Evolutionary conservation across 2,329 filamentous ascomycete species (phyloP).

Genomic region (Capronia americana): DNA sequence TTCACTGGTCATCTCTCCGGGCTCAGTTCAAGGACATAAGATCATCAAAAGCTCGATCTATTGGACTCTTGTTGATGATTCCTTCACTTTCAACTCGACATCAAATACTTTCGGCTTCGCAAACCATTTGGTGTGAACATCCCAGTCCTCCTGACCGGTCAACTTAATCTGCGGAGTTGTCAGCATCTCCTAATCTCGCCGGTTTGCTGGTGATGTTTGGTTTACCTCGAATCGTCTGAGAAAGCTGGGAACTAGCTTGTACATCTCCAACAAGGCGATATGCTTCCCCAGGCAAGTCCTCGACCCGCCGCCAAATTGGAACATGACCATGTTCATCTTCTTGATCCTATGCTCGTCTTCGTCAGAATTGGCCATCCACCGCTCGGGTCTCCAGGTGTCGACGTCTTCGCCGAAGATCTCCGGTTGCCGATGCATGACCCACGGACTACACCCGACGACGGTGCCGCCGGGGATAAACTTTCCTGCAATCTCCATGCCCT

Average conservation of each 20-base stretch:
- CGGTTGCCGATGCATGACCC: slow-evolving; percentile 39
- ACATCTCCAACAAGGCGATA: slow-evolving; percentile 23
- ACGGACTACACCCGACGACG: slow-evolving; percentile 34
- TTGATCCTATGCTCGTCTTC: slow-evolving; percentile 6
- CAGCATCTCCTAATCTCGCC: neutral
- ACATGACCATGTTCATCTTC: slow-evolving; percentile 1
- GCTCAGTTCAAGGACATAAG: neutral
- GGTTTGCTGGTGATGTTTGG: neutral
- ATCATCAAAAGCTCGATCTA: neutral
- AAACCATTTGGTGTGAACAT: neutral
- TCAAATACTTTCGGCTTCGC: neutral
- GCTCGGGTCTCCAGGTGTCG: slow-evolving; percentile 39
- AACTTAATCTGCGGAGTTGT: neutral
- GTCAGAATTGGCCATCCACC: slow-evolving; percentile 41
- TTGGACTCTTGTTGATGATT: neutral
- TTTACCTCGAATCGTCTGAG: slow-evolving; percentile 27
- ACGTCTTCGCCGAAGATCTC: slow-evolving; percentile 32
- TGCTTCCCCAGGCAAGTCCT: slow-evolving; percentile 22
- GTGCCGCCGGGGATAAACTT: slow-evolving; percentile 25
- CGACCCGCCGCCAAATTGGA: neutral
- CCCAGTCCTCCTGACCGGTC: neutral
- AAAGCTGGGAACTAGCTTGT: slow-evolving; percentile 31
- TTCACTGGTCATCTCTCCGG: neutral
- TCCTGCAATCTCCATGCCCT: slow-evolving; percentile 4
- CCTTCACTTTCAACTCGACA: neutral